Evolutionary conservation across 2,329 filamentous ascomycete species (phyloP), one percentile per base, ranked within the genome.

Genomic region (Claviceps maximensis): DNA sequence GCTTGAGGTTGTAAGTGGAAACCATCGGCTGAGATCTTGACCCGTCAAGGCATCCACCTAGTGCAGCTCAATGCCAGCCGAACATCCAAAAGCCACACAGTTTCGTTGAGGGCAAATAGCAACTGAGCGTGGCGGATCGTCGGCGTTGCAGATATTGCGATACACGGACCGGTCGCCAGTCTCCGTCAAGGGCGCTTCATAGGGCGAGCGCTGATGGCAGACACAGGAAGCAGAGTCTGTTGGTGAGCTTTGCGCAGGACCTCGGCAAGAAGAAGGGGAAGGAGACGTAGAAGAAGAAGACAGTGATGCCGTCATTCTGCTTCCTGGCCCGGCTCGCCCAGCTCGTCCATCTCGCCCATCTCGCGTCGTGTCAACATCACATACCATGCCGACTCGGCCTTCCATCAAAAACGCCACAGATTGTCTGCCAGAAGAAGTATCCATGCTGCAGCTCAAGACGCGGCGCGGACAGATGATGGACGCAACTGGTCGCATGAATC

Each of bases 31-130:
- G 41, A 79, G 60, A 55, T 76, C 73, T 55, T 75, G 71, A 13
- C 69, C 65, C 4, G 71, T 73, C 50, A 72, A 58, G 54, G 67
- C 70, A 62, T 75, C 71, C 50, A 73, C 66, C 62, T 79, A 86
- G 61, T 83, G 80, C 41, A 85, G 67, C 60, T 85, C 82, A 51
- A 85, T 78, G 1, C 81, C 78, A 8, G 74, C 71, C 13, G 75
- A 74, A 57, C 79, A 83, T 15, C 82, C 82, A 67, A 84, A 86
- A 9, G 80, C 82, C 36, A 84, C 77, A 58, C 80, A 84, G 50
- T 75, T 74, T 47, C 79, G 73, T 54, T 82, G 77, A n/a, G 82
- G 82, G 58, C 78, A 84, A 36, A 86, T 77, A 0, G 82, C 77
- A 10, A 85, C 75, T 41, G 79, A 83, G n/a, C 78, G 74, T 13